Evolutionary conservation across 2,329 filamentous ascomycete genomes (phyloP), one percentile per base, ranked within the genome.

Genomic region (Pseudogymnoascus destructans): DNA sequence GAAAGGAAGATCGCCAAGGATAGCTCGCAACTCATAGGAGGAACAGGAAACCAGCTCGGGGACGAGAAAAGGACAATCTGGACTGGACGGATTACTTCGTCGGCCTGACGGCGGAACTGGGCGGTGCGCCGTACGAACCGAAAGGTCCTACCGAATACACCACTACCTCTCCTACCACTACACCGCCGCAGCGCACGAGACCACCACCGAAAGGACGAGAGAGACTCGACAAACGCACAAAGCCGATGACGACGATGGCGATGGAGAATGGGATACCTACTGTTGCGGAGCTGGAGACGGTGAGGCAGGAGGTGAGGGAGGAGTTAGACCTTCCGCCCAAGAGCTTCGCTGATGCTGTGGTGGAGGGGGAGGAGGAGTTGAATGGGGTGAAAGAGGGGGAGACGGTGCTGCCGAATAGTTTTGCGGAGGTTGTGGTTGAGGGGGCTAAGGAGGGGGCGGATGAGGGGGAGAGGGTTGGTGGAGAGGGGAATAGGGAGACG

Each of bases 391-490:
- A 35, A 3, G 35, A 36, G 35, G 35, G 35, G 35, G 35, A 36
- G 35, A 17, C 35, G n/a, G 35, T 71, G 7, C 65, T 68, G 36
- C 73, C 63, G 11, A 75, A 73, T 61, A 72, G 70, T 23, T 73
- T 73, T 59, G 71, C 69, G 49, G 69, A 70, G 62, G 72, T 66
- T 27, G 66, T 63, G 3, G 6, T 9, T 17, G 35, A 36, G 35
- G 35, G 35, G n/a, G n/a, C n/a, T 17, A n/a, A 36, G n/a, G 35
- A 17, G n/a, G 35, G n/a, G n/a, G 35, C 6, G 35, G n/a, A 36
- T 2, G 35, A n/a, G 15, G 7, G 35, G 15, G 35, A 7, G n/a
- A n/a, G n/a, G 5, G 5, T 1, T 8, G 5, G 11, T 11, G n/a
- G 3, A 13, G 32, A 35, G 6, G 13, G 32, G 1, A 13, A n/a